Base-by-base conservation (phyloP, 768 basidiomycete genomes). In the Tulasnella sp. region DNA sequence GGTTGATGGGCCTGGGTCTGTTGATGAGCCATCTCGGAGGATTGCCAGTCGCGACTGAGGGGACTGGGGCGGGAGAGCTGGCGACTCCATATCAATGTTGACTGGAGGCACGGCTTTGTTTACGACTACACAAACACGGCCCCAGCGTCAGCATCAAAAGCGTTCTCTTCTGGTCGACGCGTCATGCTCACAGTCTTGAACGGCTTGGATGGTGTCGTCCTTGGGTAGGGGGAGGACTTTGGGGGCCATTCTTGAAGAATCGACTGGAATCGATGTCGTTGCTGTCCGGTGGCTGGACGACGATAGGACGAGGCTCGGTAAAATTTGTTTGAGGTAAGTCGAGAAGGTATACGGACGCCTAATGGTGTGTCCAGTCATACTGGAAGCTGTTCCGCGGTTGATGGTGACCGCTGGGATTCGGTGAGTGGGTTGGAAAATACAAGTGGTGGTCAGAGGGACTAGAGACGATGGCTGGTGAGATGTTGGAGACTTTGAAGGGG, bases 81-180 rank as follows among this genome's bases (percentile, higher is more conserved):
- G 58, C 27, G 58, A 62, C 9, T n/a, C 58, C n/a, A 62, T 62
- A 62, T 62, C 58, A 62, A 62, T 62, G 24, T 62, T 62, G 58
- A 62, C 58, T 62, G 58, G 3, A 31, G 58, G 58, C 9, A 62
- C 58, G n/a, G 58, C 27, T 10, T 62, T 62, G 58, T 62, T 62
- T 62, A 62, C 58, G 24, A 62, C 58, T 62, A 62, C 58, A 62
- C 58, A 62, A 62, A 62, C 58, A 62, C 14, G 58, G 58, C 58
- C 58, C 27, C 27, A n/a, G 58, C 24, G 58, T 62, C 21, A 62
- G 58, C 58, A 4, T n/a, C 58, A 62, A n/a, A 14, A 21, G 58
- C 7, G 21, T 9, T 4, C 14, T 62, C 58, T 10, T 21, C 58
- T 21, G 3, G 58, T 62, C 27, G 24, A 62, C 58, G 58, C 27